phyloP scores from a whole-genome alignment of 2,329 filamentous ascomycete species.

The Raffaelea ambrosiae region DNA sequence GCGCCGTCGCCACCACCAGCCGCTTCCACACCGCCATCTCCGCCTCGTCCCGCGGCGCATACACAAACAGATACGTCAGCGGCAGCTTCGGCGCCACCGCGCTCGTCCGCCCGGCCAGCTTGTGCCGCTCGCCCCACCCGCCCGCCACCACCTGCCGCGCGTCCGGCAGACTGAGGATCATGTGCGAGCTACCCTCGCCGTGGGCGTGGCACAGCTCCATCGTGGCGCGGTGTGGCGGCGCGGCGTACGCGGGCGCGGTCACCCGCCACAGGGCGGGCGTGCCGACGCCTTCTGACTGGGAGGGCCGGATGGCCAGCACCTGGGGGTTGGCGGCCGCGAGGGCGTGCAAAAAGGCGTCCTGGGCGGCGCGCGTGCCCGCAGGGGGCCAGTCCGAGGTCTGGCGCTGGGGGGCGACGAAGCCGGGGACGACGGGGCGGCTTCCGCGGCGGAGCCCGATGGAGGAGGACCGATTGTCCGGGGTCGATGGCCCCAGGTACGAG shows the following conservation, averaged over 20 bases:
- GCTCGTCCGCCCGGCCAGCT: slow-evolving; percentile 20
- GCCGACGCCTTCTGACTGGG: slow-evolving; percentile 22
- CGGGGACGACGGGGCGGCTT: slow-evolving; percentile 23
- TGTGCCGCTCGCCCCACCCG: slow-evolving; percentile 32
- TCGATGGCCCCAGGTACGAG: background rate
- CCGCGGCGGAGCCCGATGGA: slow-evolving; percentile 14
- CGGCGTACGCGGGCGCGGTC: background rate
- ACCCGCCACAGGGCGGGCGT: slow-evolving; percentile 20
- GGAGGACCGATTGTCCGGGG: background rate
- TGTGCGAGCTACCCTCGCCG: slow-evolving; percentile 28
- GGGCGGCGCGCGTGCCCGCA: slow-evolving; percentile 8
- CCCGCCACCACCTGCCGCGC: slow-evolving; percentile 23
- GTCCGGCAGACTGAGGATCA: slow-evolving; percentile 27
- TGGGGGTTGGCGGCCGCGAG: slow-evolving; percentile 17
- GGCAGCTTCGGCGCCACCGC: slow-evolving; percentile 19
- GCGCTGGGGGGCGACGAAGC: slow-evolving; percentile 28
- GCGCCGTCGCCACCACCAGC: slow-evolving; percentile 13
- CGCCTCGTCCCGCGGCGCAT: slow-evolving; percentile 27
- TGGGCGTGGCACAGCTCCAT: slow-evolving; percentile 31
- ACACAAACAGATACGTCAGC: slow-evolving; percentile 29
- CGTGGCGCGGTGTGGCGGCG: slow-evolving; percentile 8
- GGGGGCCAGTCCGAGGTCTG: slow-evolving; percentile 21
- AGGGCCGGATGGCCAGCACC: slow-evolving; percentile 18
- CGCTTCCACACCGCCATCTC: slow-evolving; percentile 24
- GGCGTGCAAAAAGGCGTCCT: slow-evolving; percentile 18